Base-by-base conservation (phyloP, 192 early-diverging fungal species). In the Coemansia sp. region DNA sequence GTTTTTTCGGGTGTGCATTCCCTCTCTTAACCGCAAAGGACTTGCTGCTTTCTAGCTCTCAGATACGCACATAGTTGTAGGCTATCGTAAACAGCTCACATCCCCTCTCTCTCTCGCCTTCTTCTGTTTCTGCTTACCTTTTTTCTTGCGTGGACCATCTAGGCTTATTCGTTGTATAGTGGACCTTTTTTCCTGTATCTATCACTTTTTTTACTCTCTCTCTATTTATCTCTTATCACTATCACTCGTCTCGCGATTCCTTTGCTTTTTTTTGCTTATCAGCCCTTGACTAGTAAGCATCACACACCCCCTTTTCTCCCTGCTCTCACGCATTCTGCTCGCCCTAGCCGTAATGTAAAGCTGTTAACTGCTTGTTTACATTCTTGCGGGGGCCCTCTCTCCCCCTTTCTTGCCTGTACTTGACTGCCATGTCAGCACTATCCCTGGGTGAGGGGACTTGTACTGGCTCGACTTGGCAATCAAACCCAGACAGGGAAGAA, bases 291-390 rank as follows among this genome's bases (percentile, higher is more conserved):
- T 49, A 19, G 47, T 49, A 49, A 9, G 47, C 19, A 49, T 19
- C n/a, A 8, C n/a, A 21, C 46, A 14, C 35, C 63, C 14, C 23
- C 26, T 63, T 6, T 46, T 64, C 10, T 32, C 37, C 21, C 42
- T 64, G 17, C 38, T 74, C 61, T 59, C 62, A 39, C 62, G 69
- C 69, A 72, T 72, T 60, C 64, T 62, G 23, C 14, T 11, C 39
- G 8, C n/a, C 40, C 42, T 47, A 35, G 44, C 58, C 32, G 23
- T 59, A 61, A 32, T 42, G 28, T n/a, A 73, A 63, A 74, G 65
- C 61, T 67, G 72, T 62, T 73, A 73, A 73, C 72, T 69, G 73
- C 63, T 67, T 67, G 23, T 40, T 66, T 67, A 38, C 58, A 52
- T 66, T 66, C 67, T 68, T 49, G 62, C 62, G 17, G 26, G 38